A percentile compares a stretch with the other conserved stretches of the same genome.
Conservation (phyloP, 305 asterid genomes). For the Solanum hybrid region DNA sequence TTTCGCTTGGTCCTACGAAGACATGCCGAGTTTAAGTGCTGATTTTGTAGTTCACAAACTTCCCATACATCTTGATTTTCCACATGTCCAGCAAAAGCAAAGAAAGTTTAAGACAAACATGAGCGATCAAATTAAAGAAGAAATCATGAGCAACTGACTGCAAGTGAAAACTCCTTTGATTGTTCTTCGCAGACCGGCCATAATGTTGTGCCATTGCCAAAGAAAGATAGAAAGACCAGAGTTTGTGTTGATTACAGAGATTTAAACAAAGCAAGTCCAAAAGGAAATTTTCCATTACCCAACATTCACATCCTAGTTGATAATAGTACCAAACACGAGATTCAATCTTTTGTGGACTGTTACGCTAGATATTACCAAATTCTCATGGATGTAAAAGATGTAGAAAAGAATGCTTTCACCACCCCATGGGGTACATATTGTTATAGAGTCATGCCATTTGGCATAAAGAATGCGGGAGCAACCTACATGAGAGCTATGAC, state of each 20-base stretch:
- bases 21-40: background rate
- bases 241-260: background rate
- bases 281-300: background rate
- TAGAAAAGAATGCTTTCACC: too few relatives aligned
- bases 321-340: too few relatives aligned
- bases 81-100: background rate
- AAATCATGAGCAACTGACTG: background rate
- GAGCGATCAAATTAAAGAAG: background rate
- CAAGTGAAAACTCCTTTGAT: too few relatives aligned
- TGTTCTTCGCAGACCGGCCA: too few relatives aligned
- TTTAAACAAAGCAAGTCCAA: background rate
- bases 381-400: too few relatives aligned
- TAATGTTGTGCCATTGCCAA: background rate
- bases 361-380: too few relatives aligned
- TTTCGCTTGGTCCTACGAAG: background rate
- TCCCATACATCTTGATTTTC: background rate
- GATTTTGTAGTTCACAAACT: background rate
- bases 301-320: too few relatives aligned
- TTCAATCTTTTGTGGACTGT: too few relatives aligned
- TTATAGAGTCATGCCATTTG: background rate
- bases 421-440: too few relatives aligned
- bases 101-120: background rate
- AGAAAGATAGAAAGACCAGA: background rate
- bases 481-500: background rate
- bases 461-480: background rate